These are phyloP conservation scores for Candida pseudoglaebosa DNA, from an alignment of 805 yeast species.

Conservation along the genomic window DNA sequence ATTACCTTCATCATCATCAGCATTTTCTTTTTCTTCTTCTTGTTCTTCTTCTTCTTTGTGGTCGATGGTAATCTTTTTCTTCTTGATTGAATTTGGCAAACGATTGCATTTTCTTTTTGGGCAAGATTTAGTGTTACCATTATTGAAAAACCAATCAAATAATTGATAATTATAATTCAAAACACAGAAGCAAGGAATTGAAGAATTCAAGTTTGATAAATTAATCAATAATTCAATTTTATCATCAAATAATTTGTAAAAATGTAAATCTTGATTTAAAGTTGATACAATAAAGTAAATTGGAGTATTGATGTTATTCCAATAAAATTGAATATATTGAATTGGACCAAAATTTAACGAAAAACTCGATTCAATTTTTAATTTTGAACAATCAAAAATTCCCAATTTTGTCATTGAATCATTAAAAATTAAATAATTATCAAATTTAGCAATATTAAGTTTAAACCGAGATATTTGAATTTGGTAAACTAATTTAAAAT, in stretches of 20 bases:
- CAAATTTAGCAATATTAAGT: slow-evolving; percentile 17
- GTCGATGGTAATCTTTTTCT: slow-evolving; percentile 5
- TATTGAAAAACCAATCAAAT: slow-evolving; percentile 2
- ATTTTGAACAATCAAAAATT: slow-evolving; percentile 17
- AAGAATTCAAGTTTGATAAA: neutral
- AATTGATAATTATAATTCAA: slow-evolving; percentile 3
- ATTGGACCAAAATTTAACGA: slow-evolving; percentile 13
- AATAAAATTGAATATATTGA: slow-evolving; percentile 2
- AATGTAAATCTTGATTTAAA: slow-evolving; percentile 17
- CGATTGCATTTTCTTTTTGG: neutral
- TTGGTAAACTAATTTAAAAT: slow-evolving; percentile 10
- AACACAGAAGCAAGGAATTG: slow-evolving; percentile 4
- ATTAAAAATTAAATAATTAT: slow-evolving; percentile 17
- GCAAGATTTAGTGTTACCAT: neutral
- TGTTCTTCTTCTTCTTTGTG: slow-evolving; percentile 4
- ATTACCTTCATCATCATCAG: too few species aligned
- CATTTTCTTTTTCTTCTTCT: too few species aligned
- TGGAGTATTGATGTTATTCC: slow-evolving; percentile 12
- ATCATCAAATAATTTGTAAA: slow-evolving; percentile 10
- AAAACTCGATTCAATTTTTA: slow-evolving; percentile 21
- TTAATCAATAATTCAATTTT: slow-evolving; percentile 1
- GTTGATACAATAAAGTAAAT: slow-evolving; percentile 20
- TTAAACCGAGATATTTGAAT: slow-evolving; percentile 23
- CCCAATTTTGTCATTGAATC: slow-evolving; percentile 32
- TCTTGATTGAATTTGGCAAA: slow-evolving; percentile 2